phyloP scores from a whole-genome alignment of 2,329 filamentous ascomycete genomes.

The Aspergillus cejpii region DNA sequence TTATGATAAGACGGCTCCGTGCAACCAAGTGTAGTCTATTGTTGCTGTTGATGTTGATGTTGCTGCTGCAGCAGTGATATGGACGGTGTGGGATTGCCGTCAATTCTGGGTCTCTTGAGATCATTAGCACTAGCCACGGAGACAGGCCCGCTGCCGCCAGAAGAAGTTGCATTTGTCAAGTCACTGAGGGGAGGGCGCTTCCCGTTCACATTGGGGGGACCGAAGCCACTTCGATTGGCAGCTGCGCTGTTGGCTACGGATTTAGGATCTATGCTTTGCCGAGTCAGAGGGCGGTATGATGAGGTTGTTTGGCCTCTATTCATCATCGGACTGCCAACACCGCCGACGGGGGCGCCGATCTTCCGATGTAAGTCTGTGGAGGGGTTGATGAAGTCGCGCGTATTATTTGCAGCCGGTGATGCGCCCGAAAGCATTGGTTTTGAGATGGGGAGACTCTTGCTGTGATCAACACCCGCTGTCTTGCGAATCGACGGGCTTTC shows the following conservation, averaged over 20 bases:
- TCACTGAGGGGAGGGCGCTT: conserved; percentile 43
- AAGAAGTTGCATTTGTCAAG: conserved; percentile 36
- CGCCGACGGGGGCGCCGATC: conserved; percentile 31
- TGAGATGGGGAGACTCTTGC: conserved; percentile 64
- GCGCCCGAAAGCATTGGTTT: conserved; percentile 36
- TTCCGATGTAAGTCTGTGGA: conserved; percentile 31
- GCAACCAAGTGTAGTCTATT: background rate
- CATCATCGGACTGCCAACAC: conserved; percentile 29
- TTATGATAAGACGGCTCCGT: background rate
- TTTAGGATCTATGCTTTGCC: conserved; percentile 32
- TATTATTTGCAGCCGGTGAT: conserved; percentile 28
- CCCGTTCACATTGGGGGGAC: conserved; percentile 31
- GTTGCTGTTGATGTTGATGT: too few species aligned
- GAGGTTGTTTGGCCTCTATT: conserved; percentile 33
- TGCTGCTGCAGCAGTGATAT: conserved; percentile 15
- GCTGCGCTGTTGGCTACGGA: conserved; percentile 15
- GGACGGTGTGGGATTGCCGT: conserved; percentile 13
- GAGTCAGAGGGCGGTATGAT: conserved; percentile 42
- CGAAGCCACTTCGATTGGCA: conserved; percentile 16
- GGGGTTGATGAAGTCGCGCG: conserved; percentile 34
- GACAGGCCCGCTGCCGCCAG: conserved; percentile 19
- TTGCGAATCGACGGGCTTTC: conserved; percentile 82
- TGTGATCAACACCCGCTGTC: conserved; percentile 80
- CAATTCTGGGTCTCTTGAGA: conserved; percentile 29
- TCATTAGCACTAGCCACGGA: conserved; percentile 24